A percentile compares a stretch with the other conserved stretches of the same genome.
phyloP scores from a whole-genome alignment of 345 rosid species.

The Hevea brasiliensis region DNA sequence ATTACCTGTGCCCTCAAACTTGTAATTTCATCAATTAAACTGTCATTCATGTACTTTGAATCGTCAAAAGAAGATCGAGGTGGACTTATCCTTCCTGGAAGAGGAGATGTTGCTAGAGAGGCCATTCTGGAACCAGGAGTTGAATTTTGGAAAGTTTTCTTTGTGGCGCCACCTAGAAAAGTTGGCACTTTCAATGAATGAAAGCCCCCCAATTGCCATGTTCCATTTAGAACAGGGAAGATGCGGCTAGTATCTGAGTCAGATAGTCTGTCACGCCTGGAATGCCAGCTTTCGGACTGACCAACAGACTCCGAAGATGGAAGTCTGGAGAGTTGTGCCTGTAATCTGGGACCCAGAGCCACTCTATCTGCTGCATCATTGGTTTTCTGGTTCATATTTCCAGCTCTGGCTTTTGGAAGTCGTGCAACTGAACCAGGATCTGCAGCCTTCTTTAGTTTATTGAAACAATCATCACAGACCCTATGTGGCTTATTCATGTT shows the following conservation, averaged over 20 bases:
- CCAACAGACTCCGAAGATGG: conserved; percentile 47
- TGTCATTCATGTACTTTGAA: conserved; percentile 50
- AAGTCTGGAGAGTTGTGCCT: conserved; percentile 40
- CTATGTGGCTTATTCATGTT: conserved; percentile 75
- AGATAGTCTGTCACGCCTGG: conserved; percentile 27
- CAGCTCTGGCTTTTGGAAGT: conserved; percentile 41
- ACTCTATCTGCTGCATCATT: conserved; percentile 44
- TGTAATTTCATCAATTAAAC: conserved; percentile 49
- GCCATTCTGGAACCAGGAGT: conserved; percentile 42
- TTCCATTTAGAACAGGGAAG: conserved; percentile 43
- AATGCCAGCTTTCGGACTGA: conserved; percentile 44
- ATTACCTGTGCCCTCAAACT: conserved; percentile 68
- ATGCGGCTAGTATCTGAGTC: conserved; percentile 35
- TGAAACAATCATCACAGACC: conserved; percentile 81
- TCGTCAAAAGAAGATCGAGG: conserved; percentile 50
- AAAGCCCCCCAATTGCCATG: conserved; percentile 36
- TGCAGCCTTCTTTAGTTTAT: conserved; percentile 53
- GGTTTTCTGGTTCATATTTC: conserved; percentile 35
- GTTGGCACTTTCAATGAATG: conserved; percentile 35
- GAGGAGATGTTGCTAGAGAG: conserved; percentile 44
- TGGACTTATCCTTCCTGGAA: conserved; percentile 55
- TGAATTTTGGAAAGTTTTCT: conserved; percentile 36
- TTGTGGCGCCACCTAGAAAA: conserved; percentile 34
- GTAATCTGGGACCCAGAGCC: conserved; percentile 35
- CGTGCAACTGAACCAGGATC: conserved; percentile 41